Percentiles rank a stretch among this genome's conserved stretches.
phyloP scores from a whole-genome alignment of 169 alveolate genomes.

The Plasmodium knowlesi region DNA sequence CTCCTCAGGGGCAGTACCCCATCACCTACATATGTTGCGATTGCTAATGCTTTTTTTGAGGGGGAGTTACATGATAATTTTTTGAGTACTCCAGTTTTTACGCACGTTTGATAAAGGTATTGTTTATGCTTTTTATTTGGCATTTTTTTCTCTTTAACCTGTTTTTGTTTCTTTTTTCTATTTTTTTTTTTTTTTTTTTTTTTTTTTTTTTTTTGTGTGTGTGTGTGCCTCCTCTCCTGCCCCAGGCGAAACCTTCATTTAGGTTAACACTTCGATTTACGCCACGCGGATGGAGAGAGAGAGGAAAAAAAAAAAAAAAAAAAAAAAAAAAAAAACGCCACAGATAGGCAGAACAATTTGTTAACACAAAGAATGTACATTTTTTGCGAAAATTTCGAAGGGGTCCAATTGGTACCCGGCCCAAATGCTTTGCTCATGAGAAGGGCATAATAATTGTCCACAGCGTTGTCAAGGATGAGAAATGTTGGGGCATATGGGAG shows the following conservation, averaged over 20 bases:
- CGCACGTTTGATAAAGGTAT: not conserved
- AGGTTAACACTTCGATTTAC: not conserved
- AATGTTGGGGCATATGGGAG: not conserved
- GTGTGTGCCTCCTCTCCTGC: not conserved
- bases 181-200: too few relatives aligned
- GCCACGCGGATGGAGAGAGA: not conserved
- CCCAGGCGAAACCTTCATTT: not conserved
- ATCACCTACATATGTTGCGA: not conserved
- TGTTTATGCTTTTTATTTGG: not conserved
- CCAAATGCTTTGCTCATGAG: not conserved
- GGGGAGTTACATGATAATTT: not conserved
- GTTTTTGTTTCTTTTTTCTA: too few relatives aligned
- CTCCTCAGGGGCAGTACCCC: not conserved
- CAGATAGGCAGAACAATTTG: not conserved
- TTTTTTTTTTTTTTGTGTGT: too few relatives aligned
- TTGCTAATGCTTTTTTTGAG: not conserved
- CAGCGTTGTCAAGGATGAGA: not conserved
- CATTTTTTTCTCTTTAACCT: not conserved
- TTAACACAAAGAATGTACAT: not conserved
- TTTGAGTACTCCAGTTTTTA: not conserved
- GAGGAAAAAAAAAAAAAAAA: too few relatives aligned
- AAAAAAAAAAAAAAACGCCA: not conserved
- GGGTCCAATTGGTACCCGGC: not conserved
- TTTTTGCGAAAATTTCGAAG: not conserved
- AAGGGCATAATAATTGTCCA: not conserved